Conservation (phyloP, 371 early-diverging fungal species). For the Lichtheimia corymbifera region DNA sequence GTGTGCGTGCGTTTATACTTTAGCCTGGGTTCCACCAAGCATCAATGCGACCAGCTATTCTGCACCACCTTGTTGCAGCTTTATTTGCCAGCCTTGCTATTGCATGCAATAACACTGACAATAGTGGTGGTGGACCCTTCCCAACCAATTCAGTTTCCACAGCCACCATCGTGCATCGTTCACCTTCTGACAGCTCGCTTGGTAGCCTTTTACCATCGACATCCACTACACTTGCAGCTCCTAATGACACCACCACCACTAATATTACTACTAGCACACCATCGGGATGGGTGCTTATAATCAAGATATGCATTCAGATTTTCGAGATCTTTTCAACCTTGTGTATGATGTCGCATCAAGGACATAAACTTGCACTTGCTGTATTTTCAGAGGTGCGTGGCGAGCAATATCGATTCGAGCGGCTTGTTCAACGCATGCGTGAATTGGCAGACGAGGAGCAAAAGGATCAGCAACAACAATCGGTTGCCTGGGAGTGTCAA, state of each 20-base stretch:
- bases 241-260: not conserved
- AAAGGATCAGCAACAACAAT: conserved; percentile 11
- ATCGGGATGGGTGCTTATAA: not conserved
- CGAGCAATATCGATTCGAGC: conserved; percentile 67
- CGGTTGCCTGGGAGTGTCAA: conserved; percentile 49
- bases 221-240: conserved; percentile 23
- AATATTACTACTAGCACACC: not conserved
- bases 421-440: conserved; percentile 50
- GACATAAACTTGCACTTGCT: conserved; percentile 47
- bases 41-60: conserved; percentile 36
- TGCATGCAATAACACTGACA: not conserved
- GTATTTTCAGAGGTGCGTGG: conserved; percentile 61
- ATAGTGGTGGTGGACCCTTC: not conserved
- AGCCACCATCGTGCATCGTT: conserved; percentile 9
- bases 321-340: conserved; percentile 51
- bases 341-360: conserved; percentile 51
- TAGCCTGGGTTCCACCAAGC: conserved; percentile 62
- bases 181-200: conserved; percentile 23
- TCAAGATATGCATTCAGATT: conserved; percentile 46
- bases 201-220: conserved; percentile 22
- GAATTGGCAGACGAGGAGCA: conserved; percentile 10
- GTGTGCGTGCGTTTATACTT: not conserved
- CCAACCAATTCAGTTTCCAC: conserved; percentile 9
- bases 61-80: conserved; percentile 29
- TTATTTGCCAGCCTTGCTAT: conserved; percentile 18